These are phyloP conservation scores for Lactarius psammicola DNA, from an alignment of 768 basidiomycete genomes.

Conservation along the genomic window DNA sequence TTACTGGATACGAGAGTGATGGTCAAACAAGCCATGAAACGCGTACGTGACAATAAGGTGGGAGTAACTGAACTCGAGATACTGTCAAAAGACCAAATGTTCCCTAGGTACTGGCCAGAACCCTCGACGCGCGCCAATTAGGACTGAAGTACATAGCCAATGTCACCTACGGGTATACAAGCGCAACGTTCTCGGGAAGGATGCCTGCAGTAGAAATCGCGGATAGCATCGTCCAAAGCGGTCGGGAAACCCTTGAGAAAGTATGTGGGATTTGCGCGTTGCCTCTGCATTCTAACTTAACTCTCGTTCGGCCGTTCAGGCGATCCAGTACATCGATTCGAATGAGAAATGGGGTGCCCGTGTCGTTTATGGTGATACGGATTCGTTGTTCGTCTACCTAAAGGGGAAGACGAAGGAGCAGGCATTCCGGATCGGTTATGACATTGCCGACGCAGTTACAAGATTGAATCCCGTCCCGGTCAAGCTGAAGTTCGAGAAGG, in stretches of 20 bases:
- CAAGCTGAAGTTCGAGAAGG: slow-evolving; percentile 99
- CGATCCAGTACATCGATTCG: slow-evolving; percentile 73
- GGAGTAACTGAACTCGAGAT: slow-evolving; percentile 17
- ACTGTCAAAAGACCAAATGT: neutral
- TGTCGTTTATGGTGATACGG: slow-evolving; percentile 96
- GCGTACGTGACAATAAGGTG: slow-evolving; percentile 71
- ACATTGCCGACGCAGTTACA: slow-evolving; percentile 88
- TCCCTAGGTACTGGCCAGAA: slow-evolving; percentile 61
- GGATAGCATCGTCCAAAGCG: slow-evolving; percentile 96
- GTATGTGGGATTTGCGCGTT: slow-evolving; percentile 39
- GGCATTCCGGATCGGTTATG: slow-evolving; percentile 89
- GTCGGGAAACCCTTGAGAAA: slow-evolving; percentile 93
- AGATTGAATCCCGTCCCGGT: slow-evolving; percentile 84
- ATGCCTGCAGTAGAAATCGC: slow-evolving; percentile 99
- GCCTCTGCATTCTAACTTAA: neutral
- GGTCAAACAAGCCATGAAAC: slow-evolving; percentile 97
- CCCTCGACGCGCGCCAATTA: slow-evolving; percentile 89
- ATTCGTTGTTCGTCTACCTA: slow-evolving; percentile 92
- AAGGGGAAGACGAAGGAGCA: slow-evolving; percentile 89
- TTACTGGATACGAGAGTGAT: slow-evolving; percentile 93
- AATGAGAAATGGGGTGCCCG: slow-evolving; percentile 85
- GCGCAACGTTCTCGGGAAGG: slow-evolving; percentile 90
- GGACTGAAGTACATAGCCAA: slow-evolving; percentile 93
- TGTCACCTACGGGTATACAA: slow-evolving; percentile 94
- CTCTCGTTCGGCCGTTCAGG: slow-evolving; percentile 46